Conservation (phyloP, 2,329 filamentous ascomycete genomes). For the Pseudocercospora musae region DNA sequence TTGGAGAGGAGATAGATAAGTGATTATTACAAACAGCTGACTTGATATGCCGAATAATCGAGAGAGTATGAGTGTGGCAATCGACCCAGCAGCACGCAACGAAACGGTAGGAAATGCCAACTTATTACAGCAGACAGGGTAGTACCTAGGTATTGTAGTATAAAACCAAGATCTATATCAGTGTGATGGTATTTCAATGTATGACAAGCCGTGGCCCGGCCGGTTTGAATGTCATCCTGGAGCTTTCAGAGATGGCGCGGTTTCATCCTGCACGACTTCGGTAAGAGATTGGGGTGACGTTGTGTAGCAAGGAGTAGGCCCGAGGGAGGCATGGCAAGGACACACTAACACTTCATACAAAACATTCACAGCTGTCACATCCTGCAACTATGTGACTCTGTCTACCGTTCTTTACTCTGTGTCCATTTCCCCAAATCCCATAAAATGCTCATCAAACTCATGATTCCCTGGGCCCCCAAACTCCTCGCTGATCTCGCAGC, state of each 20-base stretch:
- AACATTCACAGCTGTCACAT: neutral
- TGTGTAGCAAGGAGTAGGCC: constrained; percentile 1
- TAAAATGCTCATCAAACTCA: constrained; percentile 7
- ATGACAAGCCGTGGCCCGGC: too few relatives aligned
- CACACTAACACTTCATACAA: neutral
- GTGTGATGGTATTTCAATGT: neutral
- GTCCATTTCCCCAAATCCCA: neutral
- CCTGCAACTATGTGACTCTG: neutral
- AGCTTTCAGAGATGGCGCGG: neutral
- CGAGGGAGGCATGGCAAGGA: too few relatives aligned
- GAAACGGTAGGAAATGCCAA: neutral
- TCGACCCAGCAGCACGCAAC: neutral
- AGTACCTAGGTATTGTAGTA: neutral
- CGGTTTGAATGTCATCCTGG: constrained; percentile 1
- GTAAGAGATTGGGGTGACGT: neutral
- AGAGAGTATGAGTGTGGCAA: neutral
- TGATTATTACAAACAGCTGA: neutral
- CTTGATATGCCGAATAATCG: neutral
- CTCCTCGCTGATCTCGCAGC: neutral
- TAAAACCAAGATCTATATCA: neutral
- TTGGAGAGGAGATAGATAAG: neutral
- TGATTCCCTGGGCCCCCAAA: constrained; percentile 3
- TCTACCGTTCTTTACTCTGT: neutral
- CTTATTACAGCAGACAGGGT: neutral
- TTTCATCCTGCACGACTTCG: neutral